phyloP scores from a whole-genome alignment of 331 rosid species.

The Erythrophleum ivorense region DNA sequence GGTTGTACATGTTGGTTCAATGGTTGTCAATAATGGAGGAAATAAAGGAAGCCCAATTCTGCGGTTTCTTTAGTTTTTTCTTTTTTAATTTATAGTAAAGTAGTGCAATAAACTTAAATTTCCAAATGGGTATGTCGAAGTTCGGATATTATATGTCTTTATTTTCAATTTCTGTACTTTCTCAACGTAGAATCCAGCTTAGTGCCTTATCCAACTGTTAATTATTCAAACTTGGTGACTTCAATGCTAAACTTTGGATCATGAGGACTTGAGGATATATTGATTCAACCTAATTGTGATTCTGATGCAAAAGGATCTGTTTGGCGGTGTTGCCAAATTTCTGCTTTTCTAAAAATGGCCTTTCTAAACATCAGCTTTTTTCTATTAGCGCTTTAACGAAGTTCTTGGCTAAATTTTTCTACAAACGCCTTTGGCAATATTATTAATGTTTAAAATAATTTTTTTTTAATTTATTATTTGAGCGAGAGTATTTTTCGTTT shows the following conservation, averaged over 20 bases:
- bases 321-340: background rate
- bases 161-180: background rate
- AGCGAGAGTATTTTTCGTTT: background rate
- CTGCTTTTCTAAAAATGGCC: background rate
- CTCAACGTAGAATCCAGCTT: background rate
- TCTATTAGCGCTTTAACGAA: background rate
- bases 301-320: background rate
- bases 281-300: background rate
- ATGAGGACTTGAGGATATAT: conserved; percentile 6
- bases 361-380: background rate
- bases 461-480: background rate
- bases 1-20: background rate
- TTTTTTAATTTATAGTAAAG: background rate
- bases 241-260: background rate
- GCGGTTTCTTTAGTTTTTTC: background rate
- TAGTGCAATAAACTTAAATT: background rate
- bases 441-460: background rate
- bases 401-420: background rate
- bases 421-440: background rate
- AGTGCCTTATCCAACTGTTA: background rate
- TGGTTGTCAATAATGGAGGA: background rate
- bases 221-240: background rate
- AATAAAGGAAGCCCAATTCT: background rate
- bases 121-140: background rate
- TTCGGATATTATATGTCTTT: background rate